A percentile compares a stretch with the other conserved stretches of the same genome.
phyloP scores from a whole-genome alignment of 2,329 filamentous ascomycete species.

The Fusarium coffeatum region DNA sequence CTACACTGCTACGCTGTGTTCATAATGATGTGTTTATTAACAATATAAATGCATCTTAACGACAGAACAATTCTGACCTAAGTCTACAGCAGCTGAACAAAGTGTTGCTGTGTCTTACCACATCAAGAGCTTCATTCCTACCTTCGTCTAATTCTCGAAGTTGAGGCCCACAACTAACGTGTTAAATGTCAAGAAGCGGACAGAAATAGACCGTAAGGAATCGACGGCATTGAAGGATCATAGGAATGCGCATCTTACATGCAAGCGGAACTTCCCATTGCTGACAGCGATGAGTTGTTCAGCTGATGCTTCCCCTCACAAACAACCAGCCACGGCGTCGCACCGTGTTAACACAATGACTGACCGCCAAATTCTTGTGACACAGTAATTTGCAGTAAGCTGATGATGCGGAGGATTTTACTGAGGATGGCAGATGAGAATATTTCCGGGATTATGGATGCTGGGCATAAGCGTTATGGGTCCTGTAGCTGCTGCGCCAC shows the following conservation, averaged over 20 bases:
- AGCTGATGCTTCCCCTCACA: slow-evolving; percentile 12
- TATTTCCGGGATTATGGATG: not conserved
- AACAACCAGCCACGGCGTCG: not conserved
- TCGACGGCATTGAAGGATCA: not conserved
- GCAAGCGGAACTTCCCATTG: not conserved
- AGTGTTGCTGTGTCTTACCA: no score
- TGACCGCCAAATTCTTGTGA: not conserved
- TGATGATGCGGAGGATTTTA: not conserved
- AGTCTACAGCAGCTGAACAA: no score
- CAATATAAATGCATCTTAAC: no score
- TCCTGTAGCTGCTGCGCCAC: slow-evolving; percentile 3
- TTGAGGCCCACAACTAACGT: no score
- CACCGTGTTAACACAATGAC: not conserved
- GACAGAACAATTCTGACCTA: no score
- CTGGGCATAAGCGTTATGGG: not conserved
- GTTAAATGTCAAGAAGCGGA: no score
- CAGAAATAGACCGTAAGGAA: not conserved
- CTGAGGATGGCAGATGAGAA: not conserved
- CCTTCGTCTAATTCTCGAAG: no score
- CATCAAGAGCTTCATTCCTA: no score
- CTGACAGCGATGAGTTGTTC: not conserved
- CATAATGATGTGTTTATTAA: no score
- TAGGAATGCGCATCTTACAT: not conserved
- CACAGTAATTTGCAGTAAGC: slow-evolving; percentile 1
- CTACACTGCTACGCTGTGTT: no score